Evolutionary conservation across 2,329 filamentous ascomycete genomes (phyloP), one percentile per base, ranked within the genome.

Genomic region (Epichloe gansuensis): DNA sequence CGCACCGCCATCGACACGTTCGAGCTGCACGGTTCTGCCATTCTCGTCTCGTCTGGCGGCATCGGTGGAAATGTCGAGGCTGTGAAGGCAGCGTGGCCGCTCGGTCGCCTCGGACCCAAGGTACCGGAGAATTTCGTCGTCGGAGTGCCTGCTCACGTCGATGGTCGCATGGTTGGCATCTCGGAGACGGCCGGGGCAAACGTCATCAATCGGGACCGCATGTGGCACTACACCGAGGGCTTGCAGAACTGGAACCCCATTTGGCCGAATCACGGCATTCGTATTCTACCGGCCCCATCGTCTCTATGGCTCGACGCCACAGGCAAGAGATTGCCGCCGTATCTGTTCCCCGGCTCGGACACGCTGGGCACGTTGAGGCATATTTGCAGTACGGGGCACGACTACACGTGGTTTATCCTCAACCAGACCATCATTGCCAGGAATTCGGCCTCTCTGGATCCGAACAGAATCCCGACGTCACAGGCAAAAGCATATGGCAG

Each of bases 161-260:
- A 83, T 57, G 80, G 80, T 2, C 74, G 78, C 50, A 82, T 82
- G 78, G 74, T 83, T 45, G 73, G 67, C 38, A 81, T 83, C 49
- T 64, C 77, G 2, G 73, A 80, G 61, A 51, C 60, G 1, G 72
- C 69, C 1, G 80, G 80, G 8, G 80, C 76, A 1, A 68, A 72
- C 53, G 60, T 82, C 54, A 71, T 83, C 67, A 83, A 83, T 64
- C 72, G 75, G 48, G 80, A 83, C 59, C 69, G 80, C 44, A 82
- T 83, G 80, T 83, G 80, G 80, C 80, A 83, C 62, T 83, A 83
- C 61, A 82, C 78, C 11, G 80, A 83, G 59, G 80, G 80, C 0
- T 62, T 83, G 11, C 69, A 73, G 51, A 82, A 83, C 61, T 83
- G 80, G 80, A 66, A 82, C 52, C 70, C 78, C 4, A 81, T 83